Evolutionary conservation across 176 grass and related monocot genomes (phyloP), one percentile per base, ranked within the genome.

Genomic region (Zizania latifolia): DNA sequence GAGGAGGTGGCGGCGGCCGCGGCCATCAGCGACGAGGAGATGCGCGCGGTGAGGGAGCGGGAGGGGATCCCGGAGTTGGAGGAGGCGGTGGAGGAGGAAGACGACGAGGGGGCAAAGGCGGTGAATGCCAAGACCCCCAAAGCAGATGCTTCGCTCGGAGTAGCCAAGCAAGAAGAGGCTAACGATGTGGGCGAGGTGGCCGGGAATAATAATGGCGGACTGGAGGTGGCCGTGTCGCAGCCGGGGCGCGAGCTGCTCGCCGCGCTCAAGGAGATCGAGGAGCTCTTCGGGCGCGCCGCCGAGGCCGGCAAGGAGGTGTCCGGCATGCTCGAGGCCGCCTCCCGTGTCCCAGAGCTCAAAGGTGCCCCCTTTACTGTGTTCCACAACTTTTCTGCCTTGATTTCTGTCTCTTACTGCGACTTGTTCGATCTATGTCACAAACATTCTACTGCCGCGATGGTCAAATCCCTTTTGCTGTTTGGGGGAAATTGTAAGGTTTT

Each of bases 11-110:
- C 34, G 34, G 63, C 72, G 33, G 77, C 70, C 8, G 66, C 59
- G n/a, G 73, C 24, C 59, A 82, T 87, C 37, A 78, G 65, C 30
- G 90, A 97, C 31, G 86, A 97, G 81, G 90, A 93, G 58, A 60
- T 97, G 86, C 92, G 88, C 40, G 77, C 77, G 37, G 70, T 93
- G 8, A 79, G 90, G 84, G 93, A 93, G 81, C 76, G 87, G 46
- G 93, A 93, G 55, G 93, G 93, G 78, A 97, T 97, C 62, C 93
- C 93, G 2, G 88, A 97, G 32, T 83, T 97, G 28, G 93, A 97
- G 79, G 93, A 97, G 70, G 87, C 78, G n/a, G n/a, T n/a, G 19
- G 85, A 82, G 38, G 89, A 91, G 45, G 85, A 87, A 29, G 82
- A 80, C 1, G 78, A 75, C 2, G 60, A 29, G 19, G 76, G 24